Base-by-base conservation (phyloP, 352 stramenopile species). In the Thraustochytrium sp. region DNA sequence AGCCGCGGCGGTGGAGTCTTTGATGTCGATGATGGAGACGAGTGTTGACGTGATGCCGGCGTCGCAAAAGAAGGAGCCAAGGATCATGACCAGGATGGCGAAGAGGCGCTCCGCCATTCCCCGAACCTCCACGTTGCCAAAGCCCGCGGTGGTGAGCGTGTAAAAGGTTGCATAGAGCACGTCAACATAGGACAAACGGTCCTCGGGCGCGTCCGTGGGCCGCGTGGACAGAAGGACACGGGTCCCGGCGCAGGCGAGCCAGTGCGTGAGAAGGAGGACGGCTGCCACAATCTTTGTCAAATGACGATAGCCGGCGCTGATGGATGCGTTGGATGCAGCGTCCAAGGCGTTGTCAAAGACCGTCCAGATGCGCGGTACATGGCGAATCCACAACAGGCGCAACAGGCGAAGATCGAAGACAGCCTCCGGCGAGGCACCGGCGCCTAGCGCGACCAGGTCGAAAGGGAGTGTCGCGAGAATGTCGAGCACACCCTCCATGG, bases 81-180 rank as follows among this genome's bases (percentile, higher is more conserved):
- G 16, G 36, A 82, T 54, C 74, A 82, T 82, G 8, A 82, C 51
- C 5, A 82, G 8, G 37, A 82, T 82, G 16, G 74, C 49, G 26
- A 73, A 82, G 16, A 77, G 23, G 26, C 38, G 51, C 74, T 82
- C 74, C 37, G 8, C 16, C 8, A 44, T 18, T 2, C 74, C 40
- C 0, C 34, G 18, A 8, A 82, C 53, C 0, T 13, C 13, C 0
- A 76, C 56, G 82, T 86, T 80, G 13, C 80, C 84, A 34, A 80
- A 87, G 5, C 84, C 84, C n/a, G 86, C 86, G 44, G 86, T 89
- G 2, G 86, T 88, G 8, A 89, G 87, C 51, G 86, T 88, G 37
- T 86, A 87, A 21, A 87, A 54, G 2, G 77, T 86, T 36, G 49
- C 88, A 68, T 89, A 89, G 29, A 89, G 26, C 4, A 42, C 73